Conservation (phyloP, 73 alveolate genomes). For the Chromera velia region DNA sequence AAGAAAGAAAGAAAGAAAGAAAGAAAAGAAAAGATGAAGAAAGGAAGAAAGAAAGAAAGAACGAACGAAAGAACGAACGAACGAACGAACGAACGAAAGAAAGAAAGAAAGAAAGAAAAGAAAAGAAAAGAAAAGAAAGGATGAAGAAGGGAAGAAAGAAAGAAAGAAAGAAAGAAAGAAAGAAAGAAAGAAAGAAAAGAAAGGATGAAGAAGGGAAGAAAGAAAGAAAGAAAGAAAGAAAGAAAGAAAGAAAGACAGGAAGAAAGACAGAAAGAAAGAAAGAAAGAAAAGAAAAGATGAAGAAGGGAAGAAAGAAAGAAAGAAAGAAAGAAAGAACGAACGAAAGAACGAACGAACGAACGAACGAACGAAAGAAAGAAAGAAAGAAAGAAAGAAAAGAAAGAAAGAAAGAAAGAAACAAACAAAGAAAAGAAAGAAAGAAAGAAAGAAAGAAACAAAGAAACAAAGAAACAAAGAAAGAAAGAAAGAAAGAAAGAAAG, state of each 20-base stretch:
- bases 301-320: no score
- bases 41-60: no score
- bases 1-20: background rate
- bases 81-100: no score
- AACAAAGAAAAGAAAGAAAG: background rate
- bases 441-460: background rate
- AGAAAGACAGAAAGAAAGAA: no score
- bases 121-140: background rate
- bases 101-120: background rate
- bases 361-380: no score
- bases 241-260: no score
- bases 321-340: no score
- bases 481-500: background rate
- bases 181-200: background rate
- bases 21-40: no score
- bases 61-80: no score
- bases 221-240: background rate
- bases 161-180: background rate
- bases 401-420: background rate
- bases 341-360: no score
- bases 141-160: background rate
- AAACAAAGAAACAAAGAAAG: background rate
- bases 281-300: no score
- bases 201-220: no score
- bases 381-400: background rate